Conservation (phyloP, 495 filamentous ascomycete species). For the Articulospora tetracladia region DNA sequence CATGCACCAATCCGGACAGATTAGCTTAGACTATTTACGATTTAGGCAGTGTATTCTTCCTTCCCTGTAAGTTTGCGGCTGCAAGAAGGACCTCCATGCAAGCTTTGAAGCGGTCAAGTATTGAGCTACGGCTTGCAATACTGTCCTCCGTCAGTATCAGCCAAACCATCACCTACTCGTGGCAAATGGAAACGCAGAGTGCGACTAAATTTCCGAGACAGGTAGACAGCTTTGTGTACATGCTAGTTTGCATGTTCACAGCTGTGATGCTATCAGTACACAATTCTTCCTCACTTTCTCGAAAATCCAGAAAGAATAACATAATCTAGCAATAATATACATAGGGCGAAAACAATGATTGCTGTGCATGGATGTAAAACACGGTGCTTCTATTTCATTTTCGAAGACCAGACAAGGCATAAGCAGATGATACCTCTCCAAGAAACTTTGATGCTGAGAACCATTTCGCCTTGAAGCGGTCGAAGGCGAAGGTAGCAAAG, state of each 20-base stretch:
- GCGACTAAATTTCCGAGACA: conserved; percentile 28
- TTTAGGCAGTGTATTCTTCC: conserved; percentile 29
- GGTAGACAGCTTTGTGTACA: conserved; percentile 35
- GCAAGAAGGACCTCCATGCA: conserved; percentile 13
- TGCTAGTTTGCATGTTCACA: conserved; percentile 34
- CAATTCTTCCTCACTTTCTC: neutral
- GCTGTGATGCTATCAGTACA: conserved; percentile 30
- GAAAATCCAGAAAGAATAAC: neutral
- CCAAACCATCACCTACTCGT: conserved; percentile 32
- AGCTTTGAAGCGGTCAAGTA: conserved; percentile 4
- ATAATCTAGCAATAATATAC: conserved; percentile 23
- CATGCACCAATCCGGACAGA: too few species aligned
- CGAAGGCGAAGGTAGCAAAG: too few species aligned
- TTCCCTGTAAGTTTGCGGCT: conserved; percentile 24
- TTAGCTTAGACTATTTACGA: conserved; percentile 29
- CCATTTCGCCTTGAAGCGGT: too few species aligned
- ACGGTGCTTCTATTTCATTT: too few species aligned
- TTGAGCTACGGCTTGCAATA: conserved; percentile 34
- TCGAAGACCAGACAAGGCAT: too few species aligned
- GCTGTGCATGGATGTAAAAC: too few species aligned
- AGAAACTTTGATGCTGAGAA: too few species aligned
- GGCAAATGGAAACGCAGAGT: conserved; percentile 28
- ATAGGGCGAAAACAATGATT: too few species aligned
- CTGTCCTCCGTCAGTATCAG: conserved; percentile 30
- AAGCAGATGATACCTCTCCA: too few species aligned